Evolutionary conservation across 352 stramenopile species (phyloP).

Genomic region (Pythium coloratum): DNA sequence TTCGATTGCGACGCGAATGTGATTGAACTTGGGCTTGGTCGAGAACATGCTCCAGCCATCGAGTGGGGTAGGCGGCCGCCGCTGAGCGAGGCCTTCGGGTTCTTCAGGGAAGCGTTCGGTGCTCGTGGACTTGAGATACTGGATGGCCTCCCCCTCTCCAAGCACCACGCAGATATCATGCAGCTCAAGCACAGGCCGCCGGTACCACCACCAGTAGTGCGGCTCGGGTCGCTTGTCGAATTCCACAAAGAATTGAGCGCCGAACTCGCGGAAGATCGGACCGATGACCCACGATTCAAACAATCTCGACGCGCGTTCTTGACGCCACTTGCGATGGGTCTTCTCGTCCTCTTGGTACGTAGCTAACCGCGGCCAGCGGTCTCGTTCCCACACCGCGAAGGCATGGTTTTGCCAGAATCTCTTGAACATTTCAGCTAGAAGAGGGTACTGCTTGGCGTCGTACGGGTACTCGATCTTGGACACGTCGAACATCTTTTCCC

Average conservation of each 20-base stretch:
- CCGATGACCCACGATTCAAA: constrained; percentile 17
- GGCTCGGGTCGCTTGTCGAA: constrained; percentile 11
- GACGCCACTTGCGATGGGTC: constrained; percentile 10
- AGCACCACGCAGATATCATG: neutral
- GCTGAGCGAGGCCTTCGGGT: neutral
- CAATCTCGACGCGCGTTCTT: constrained; percentile 16
- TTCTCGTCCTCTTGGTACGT: neutral
- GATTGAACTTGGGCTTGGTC: neutral
- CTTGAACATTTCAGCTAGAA: constrained; percentile 7
- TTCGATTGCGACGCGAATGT: neutral
- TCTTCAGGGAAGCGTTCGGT: constrained; percentile 7
- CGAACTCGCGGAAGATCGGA: constrained; percentile 7
- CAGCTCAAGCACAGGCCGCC: constrained; percentile 11
- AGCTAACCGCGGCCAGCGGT: constrained; percentile 7
- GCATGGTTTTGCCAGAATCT: constrained; percentile 17
- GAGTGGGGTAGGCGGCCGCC: neutral
- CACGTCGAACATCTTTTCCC: constrained; percentile 16
- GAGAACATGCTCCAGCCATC: constrained; percentile 1
- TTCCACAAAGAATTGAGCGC: constrained; percentile 24
- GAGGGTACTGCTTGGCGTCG: neutral
- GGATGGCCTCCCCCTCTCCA: neutral
- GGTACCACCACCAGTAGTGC: constrained; percentile 26
- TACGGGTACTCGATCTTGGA: constrained; percentile 21
- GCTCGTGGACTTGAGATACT: constrained; percentile 6
- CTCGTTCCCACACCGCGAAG: constrained; percentile 20